Evolutionary conservation across 371 early-diverging fungal genomes (phyloP).

Genomic region (Rhizopus sp.): DNA sequence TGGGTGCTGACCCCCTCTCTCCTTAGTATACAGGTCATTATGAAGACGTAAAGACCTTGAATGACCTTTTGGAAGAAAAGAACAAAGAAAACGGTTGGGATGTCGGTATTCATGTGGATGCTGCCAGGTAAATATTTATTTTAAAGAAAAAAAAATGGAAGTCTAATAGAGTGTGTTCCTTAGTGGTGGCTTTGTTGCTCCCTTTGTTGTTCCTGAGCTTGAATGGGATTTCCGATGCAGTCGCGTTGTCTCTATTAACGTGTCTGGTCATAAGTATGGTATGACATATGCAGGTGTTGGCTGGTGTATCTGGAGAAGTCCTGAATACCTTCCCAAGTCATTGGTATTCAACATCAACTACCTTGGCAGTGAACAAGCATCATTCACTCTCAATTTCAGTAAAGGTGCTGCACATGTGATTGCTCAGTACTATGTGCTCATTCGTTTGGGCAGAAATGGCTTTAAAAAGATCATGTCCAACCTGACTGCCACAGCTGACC

Average conservation of each 20-base stretch:
- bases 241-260: slow-evolving; percentile 71
- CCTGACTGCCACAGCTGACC: slow-evolving; percentile 44
- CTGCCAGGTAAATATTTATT: slow-evolving; percentile 51
- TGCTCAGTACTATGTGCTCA: slow-evolving; percentile 71
- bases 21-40: slow-evolving; percentile 77
- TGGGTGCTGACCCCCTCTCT: neutral
- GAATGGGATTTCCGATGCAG: slow-evolving; percentile 64
- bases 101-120: slow-evolving; percentile 80
- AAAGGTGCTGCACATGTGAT: slow-evolving; percentile 66
- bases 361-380: slow-evolving; percentile 58
- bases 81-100: slow-evolving; percentile 56
- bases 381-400: slow-evolving; percentile 76
- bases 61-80: slow-evolving; percentile 59
- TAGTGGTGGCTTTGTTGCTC: slow-evolving; percentile 79
- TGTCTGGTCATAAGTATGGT: slow-evolving; percentile 81
- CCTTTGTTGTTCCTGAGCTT: slow-evolving; percentile 74
- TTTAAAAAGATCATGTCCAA: slow-evolving; percentile 63
- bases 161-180: neutral
- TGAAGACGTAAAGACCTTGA: slow-evolving; percentile 68
- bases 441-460: slow-evolving; percentile 65
- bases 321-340: slow-evolving; percentile 61
- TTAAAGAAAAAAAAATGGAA: neutral
- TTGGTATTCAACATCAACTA: slow-evolving; percentile 74
- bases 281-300: slow-evolving; percentile 71
- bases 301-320: slow-evolving; percentile 69